Evolutionary conservation across 2,329 filamentous ascomycete genomes (phyloP).

Genomic region (Ceratocystis albifundus): DNA sequence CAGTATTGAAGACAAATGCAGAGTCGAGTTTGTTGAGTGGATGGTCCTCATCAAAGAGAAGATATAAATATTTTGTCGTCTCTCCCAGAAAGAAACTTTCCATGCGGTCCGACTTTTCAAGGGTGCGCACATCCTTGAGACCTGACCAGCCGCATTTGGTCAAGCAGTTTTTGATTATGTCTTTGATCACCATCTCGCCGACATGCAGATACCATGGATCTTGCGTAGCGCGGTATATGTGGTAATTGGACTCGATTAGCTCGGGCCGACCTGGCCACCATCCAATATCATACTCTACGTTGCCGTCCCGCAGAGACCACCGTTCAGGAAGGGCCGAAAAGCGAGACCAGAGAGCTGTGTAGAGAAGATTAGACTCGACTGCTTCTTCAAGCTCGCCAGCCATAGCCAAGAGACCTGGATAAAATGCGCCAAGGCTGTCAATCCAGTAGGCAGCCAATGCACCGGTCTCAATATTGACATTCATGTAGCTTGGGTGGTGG

Average conservation of each 20-base stretch:
- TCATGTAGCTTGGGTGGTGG: slow-evolving; percentile 85
- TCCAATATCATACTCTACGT: slow-evolving; percentile 72
- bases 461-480: slow-evolving; percentile 77
- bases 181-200: slow-evolving; percentile 85
- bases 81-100: slow-evolving; percentile 98
- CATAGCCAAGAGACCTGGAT: slow-evolving; percentile 74
- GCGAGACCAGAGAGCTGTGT: slow-evolving; percentile 86
- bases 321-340: slow-evolving; percentile 90
- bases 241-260: slow-evolving; percentile 93
- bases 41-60: slow-evolving; percentile 77
- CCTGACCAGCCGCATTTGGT: slow-evolving; percentile 89
- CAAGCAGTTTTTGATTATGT: slow-evolving; percentile 81
- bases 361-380: slow-evolving; percentile 76
- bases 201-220: slow-evolving; percentile 96
- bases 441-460: slow-evolving; percentile 88
- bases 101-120: slow-evolving; percentile 87
- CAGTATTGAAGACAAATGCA: slow-evolving; percentile 87
- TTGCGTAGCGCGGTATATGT: slow-evolving; percentile 83
- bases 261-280: slow-evolving; percentile 96
- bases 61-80: slow-evolving; percentile 88
- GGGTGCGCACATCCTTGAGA: slow-evolving; percentile 67
- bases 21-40: slow-evolving; percentile 78
- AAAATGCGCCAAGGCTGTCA: slow-evolving; percentile 90
- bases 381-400: slow-evolving; percentile 87
- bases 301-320: slow-evolving; percentile 76